Conservation (phyloP, 139 green algal species). For the Chlorokybus atmophyticus region DNA sequence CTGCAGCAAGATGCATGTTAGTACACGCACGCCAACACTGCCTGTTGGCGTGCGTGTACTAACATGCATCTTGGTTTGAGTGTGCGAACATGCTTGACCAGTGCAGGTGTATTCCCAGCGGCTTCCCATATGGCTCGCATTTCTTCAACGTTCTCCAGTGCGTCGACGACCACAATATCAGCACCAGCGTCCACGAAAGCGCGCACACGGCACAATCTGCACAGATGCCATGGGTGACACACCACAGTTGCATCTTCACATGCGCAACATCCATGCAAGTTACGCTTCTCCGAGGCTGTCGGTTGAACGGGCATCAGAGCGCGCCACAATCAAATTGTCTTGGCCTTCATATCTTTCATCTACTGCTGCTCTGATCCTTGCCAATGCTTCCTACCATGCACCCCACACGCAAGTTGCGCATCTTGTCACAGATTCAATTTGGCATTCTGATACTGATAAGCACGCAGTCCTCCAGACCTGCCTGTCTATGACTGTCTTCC, state of each 20-base stretch:
- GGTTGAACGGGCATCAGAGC: slow-evolving; percentile 24
- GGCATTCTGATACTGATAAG: too few relatives aligned
- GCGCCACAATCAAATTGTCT: slow-evolving; percentile 80
- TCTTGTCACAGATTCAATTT: too few relatives aligned
- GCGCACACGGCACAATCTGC: slow-evolving; percentile 43
- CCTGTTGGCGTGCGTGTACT: too few relatives aligned
- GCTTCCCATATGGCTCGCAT: slow-evolving; percentile 55
- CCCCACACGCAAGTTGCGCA: too few relatives aligned
- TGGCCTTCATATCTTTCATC: slow-evolving; percentile 50
- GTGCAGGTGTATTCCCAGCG: slow-evolving; percentile 28
- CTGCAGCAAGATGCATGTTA: slow-evolving; percentile 6
- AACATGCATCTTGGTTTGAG: too few relatives aligned
- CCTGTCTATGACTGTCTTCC: slow-evolving; percentile 59
- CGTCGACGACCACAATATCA: slow-evolving; percentile 92
- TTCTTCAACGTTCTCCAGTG: slow-evolving; percentile 64
- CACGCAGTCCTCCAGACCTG: slow-evolving; percentile 10
- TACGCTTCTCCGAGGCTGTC: background rate
- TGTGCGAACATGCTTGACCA: too few relatives aligned
- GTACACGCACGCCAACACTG: too few relatives aligned
- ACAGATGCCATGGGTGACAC: too few relatives aligned
- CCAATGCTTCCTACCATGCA: slow-evolving; percentile 66
- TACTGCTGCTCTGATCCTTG: slow-evolving; percentile 45
- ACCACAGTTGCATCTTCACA: too few relatives aligned
- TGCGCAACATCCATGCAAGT: too few relatives aligned
- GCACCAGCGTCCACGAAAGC: slow-evolving; percentile 83